Evolutionary conservation across 106 monocot species (phyloP).

Genomic region (Acorus gramineus): DNA sequence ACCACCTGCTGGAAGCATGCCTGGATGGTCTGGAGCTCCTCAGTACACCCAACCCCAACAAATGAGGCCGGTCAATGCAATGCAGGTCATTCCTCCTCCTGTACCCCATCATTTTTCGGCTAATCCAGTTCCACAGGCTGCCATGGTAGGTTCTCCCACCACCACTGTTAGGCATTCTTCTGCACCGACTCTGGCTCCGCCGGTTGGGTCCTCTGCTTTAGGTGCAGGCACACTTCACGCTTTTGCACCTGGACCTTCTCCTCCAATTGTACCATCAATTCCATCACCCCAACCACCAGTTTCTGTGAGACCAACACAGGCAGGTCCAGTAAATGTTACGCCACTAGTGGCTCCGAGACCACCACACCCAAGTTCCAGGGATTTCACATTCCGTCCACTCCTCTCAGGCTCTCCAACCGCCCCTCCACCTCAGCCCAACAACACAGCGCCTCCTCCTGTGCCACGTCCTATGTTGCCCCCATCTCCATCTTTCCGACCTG

Average conservation of each 20-base stretch:
- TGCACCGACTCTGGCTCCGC: too few relatives aligned
- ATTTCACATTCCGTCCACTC: slow-evolving; percentile 79
- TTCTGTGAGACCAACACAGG: slow-evolving; percentile 5
- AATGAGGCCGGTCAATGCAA: too few relatives aligned
- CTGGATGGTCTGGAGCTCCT: slow-evolving; percentile 15
- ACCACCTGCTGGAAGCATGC: slow-evolving; percentile 7
- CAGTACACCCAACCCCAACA: too few relatives aligned
- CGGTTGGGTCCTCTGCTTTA: too few relatives aligned
- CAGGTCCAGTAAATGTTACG: slow-evolving; percentile 3
- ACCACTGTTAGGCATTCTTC: too few relatives aligned
- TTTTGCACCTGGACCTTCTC: not conserved
- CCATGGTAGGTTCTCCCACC: too few relatives aligned
- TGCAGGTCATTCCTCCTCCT: too few relatives aligned
- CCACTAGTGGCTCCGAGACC: slow-evolving; percentile 27
- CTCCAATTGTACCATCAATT: slow-evolving; percentile 3
- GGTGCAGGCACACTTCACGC: too few relatives aligned
- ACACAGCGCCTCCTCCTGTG: slow-evolving; percentile 7
- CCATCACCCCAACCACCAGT: slow-evolving; percentile 17
- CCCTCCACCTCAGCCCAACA: slow-evolving; percentile 6
- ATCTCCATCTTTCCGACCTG: slow-evolving; percentile 42
- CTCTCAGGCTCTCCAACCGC: slow-evolving; percentile 16
- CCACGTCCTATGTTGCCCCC: slow-evolving; percentile 1
- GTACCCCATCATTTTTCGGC: too few relatives aligned
- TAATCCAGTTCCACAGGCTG: too few relatives aligned
- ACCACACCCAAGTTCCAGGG: slow-evolving; percentile 31